Evolutionary conservation across 805 yeast genomes (phyloP), one percentile per base, ranked within the genome.

Genomic region (Schizosaccharomyces japonicus): DNA sequence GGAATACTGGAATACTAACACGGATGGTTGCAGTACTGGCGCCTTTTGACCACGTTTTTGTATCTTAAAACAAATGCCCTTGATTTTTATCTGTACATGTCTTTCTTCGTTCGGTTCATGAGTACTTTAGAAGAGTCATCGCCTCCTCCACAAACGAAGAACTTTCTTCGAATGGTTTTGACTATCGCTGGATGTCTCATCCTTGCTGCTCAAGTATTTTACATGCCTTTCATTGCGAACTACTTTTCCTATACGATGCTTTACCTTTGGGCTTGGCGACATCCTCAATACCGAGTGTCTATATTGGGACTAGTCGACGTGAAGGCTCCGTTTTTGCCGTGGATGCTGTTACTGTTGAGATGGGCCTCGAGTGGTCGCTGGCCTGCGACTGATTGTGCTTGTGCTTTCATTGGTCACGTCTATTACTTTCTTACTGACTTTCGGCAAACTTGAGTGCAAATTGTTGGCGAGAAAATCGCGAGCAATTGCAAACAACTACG

Each of bases 221-320:
- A 19, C 23, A 36, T 36, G 42, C 42, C 42, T 2, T 36, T 36
- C 4, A 27, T 27, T n/a, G 42, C 42, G 17, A 8, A 25, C 23
- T 36, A 36, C 42, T 36, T 36, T 36, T 36, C 42, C 8, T 36
- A 19, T 19, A 36, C 25, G 6, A 36, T 36, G 42, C 27, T 36
- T 7, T 36, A 36, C 23, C 17, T 36, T 5, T 36, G 42, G 42
- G 17, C 42, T 5, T 36, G 42, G 42, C 17, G 23, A 36, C 42
- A 36, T 19, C 42, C 42, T 7, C 23, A 19, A 27, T 36, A 36
- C 42, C 17, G 42, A 19, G 26, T 36, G 13, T 36, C 42, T 7
- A 36, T 36, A 5, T 23, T 36, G 11, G 42, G 42, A 5, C 23
- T 36, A 19, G 17, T 36, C 23, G 42, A 36, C 23, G 42, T 36